Conservation (phyloP, 768 basidiomycete species). For the Tricholomella constricta region DNA sequence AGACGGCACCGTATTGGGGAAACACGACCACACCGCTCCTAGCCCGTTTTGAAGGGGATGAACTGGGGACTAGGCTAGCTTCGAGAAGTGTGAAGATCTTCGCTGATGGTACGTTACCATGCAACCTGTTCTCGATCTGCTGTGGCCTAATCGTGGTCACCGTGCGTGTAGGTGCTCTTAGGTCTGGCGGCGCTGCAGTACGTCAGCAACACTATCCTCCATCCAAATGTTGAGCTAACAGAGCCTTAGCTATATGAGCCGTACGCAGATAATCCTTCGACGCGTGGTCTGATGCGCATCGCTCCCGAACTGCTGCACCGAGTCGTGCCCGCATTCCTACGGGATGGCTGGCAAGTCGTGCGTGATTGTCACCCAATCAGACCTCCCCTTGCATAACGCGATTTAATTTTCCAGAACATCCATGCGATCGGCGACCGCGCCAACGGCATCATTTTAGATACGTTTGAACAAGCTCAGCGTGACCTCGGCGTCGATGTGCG, state of each 20-base stretch:
- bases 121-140: constrained; percentile 9
- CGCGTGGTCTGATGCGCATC: constrained; percentile 63
- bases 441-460: constrained; percentile 66
- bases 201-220: neutral
- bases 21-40: constrained; percentile 43
- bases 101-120: constrained; percentile 40
- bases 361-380: constrained; percentile 24
- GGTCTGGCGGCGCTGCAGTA: constrained; percentile 73
- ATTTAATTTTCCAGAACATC: constrained; percentile 49
- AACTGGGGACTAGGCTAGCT: constrained; percentile 50
- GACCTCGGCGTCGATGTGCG: constrained; percentile 42
- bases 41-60: constrained; percentile 19
- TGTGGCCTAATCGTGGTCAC: constrained; percentile 5
- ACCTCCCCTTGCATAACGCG: neutral
- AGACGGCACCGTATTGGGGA: constrained; percentile 60
- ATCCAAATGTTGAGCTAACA: neutral
- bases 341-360: constrained; percentile 76
- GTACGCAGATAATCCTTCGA: constrained; percentile 63
- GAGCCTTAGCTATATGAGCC: constrained; percentile 55
- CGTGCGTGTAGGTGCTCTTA: constrained; percentile 53
- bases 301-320: constrained; percentile 50
- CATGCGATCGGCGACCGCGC: constrained; percentile 74
- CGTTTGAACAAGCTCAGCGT: constrained; percentile 57
- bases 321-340: constrained; percentile 55
- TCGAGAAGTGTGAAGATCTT: constrained; percentile 67